These are phyloP conservation scores for Alternaria sp. DNA, from an alignment of 2,329 filamentous ascomycete species.

Conservation along the genomic window DNA sequence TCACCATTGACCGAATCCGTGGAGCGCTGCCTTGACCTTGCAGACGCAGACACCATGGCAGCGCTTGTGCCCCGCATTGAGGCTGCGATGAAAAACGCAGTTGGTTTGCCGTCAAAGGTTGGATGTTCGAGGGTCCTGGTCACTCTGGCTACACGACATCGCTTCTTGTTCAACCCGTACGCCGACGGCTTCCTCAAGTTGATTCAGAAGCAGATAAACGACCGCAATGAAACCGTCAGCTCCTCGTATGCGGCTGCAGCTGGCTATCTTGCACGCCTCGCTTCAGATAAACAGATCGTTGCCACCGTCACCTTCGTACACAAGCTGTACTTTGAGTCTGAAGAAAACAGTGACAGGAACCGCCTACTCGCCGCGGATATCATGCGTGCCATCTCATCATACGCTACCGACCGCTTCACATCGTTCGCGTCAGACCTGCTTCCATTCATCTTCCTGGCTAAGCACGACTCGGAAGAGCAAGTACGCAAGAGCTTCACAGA, in stretches of 20 bases:
- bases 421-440: constrained; percentile 75
- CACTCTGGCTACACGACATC: constrained; percentile 81
- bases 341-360: constrained; percentile 74
- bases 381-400: constrained; percentile 80
- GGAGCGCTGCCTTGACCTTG: constrained; percentile 82
- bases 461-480: constrained; percentile 82
- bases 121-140: constrained; percentile 86
- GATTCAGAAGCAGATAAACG: constrained; percentile 81
- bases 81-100: constrained; percentile 79
- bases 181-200: constrained; percentile 77
- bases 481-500: constrained; percentile 80
- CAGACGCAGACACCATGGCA: constrained; percentile 80
- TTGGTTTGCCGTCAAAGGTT: constrained; percentile 93
- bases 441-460: constrained; percentile 86
- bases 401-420: constrained; percentile 87
- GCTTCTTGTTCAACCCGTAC: constrained; percentile 74
- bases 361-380: constrained; percentile 82
- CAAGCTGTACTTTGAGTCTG: constrained; percentile 79
- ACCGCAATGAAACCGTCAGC: constrained; percentile 92
- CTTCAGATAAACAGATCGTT: constrained; percentile 64
- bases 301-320: constrained; percentile 63
- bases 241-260: constrained; percentile 85
- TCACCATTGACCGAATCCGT: constrained; percentile 94
- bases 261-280: constrained; percentile 78
- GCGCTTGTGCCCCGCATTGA: constrained; percentile 75